phyloP scores from a whole-genome alignment of 106 monocot genomes.

The Dendrobium huoshanense region DNA sequence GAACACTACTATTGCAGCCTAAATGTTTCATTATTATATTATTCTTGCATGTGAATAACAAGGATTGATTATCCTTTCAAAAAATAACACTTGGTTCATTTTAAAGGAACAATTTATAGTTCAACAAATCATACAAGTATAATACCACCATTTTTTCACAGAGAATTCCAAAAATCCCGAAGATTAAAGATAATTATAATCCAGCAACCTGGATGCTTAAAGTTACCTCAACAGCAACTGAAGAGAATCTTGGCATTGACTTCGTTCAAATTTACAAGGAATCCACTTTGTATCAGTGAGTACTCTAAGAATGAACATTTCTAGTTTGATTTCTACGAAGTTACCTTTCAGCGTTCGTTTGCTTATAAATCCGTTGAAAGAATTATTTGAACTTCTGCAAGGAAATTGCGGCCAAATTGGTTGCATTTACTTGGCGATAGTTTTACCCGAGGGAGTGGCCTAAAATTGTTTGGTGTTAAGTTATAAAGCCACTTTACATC shows the following conservation, averaged over 20 bases:
- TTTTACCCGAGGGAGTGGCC: no score
- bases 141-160: background rate
- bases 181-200: constrained; percentile 16
- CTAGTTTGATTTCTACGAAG: no score
- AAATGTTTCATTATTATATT: background rate
- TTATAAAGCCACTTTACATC: no score
- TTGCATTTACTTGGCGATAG: no score
- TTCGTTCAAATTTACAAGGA: constrained; percentile 7
- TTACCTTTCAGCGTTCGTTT: no score
- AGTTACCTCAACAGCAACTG: constrained; percentile 11
- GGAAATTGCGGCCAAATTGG: no score
- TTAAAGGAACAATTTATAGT: background rate
- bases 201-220: constrained; percentile 31
- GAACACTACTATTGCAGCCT: background rate
- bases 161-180: constrained; percentile 12
- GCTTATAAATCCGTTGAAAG: no score
- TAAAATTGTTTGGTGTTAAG: no score
- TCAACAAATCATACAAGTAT: background rate
- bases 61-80: background rate
- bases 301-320: no score
- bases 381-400: no score
- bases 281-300: constrained; percentile 10
- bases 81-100: background rate
- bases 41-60: background rate
- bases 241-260: constrained; percentile 8